These are phyloP conservation scores for Sutorius eximius DNA, from an alignment of 1,284 basidiomycete species.

Conservation along the genomic window DNA sequence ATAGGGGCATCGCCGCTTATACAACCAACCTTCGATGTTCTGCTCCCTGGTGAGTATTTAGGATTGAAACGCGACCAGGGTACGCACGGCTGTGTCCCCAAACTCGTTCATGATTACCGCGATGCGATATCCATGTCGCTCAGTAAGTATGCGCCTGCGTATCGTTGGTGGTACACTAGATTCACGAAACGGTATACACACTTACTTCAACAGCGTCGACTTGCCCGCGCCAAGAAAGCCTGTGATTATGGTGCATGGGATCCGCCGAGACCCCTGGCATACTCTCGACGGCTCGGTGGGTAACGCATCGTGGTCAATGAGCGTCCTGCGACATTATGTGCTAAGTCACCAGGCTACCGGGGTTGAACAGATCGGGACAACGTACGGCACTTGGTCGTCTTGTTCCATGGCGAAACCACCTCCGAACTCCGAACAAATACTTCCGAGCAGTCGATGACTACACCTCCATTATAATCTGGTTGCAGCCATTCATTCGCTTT, in stretches of 20 bases:
- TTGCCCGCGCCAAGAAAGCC: slow-evolving; percentile 93
- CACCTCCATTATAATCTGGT: slow-evolving; percentile 5
- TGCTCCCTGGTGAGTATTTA: slow-evolving; percentile 28
- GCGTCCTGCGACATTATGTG: slow-evolving; percentile 26
- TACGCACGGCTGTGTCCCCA: slow-evolving; percentile 75
- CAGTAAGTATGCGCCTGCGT: slow-evolving; percentile 82
- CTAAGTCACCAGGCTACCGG: slow-evolving; percentile 7
- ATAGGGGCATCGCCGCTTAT: slow-evolving; percentile 36
- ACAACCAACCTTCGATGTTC: slow-evolving; percentile 63
- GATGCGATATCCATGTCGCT: slow-evolving; percentile 89
- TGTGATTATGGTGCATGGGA: slow-evolving; percentile 88
- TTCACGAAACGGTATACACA: slow-evolving; percentile 5
- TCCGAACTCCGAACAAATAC: slow-evolving; percentile 30
- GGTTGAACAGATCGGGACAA: slow-evolving; percentile 10
- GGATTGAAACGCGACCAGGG: slow-evolving; percentile 3
- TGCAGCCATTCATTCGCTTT: slow-evolving; percentile 1
- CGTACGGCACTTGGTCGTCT: slow-evolving; percentile 53
- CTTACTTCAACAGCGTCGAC: slow-evolving; percentile 79
- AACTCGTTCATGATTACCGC: slow-evolving; percentile 98
- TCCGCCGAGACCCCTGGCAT: slow-evolving; percentile 36
- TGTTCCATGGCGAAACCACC: slow-evolving; percentile 25
- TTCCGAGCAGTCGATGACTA: slow-evolving; percentile 19
- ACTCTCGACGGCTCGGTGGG: not conserved
- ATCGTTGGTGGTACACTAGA: not conserved
- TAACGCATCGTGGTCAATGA: slow-evolving; percentile 43